Conservation (phyloP, 805 yeast species). For the Peterozyma toletana region DNA sequence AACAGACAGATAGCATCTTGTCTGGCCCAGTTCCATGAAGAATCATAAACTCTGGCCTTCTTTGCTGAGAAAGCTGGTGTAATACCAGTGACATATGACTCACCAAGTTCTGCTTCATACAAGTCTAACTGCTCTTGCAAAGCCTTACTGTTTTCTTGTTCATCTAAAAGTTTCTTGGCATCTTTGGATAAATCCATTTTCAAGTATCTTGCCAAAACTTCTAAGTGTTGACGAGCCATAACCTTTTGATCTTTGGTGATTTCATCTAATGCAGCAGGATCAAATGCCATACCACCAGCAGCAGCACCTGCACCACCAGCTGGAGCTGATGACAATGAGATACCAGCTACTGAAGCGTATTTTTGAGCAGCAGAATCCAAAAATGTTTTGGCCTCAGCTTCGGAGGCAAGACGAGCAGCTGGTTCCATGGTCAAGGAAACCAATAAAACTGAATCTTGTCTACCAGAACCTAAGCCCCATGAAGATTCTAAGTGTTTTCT, state of each 20-base stretch:
- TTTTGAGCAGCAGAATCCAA: slow-evolving; percentile 77
- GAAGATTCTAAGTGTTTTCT: slow-evolving; percentile 75
- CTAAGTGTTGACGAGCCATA: slow-evolving; percentile 76
- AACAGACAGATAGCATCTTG: slow-evolving; percentile 93
- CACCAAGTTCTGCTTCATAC: slow-evolving; percentile 89
- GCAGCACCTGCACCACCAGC: slow-evolving; percentile 43
- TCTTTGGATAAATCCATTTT: slow-evolving; percentile 89
- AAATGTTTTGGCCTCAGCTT: slow-evolving; percentile 84
- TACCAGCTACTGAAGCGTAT: slow-evolving; percentile 78
- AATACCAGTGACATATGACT: slow-evolving; percentile 87
- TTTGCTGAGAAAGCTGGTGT: slow-evolving; percentile 82
- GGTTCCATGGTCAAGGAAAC: slow-evolving; percentile 88
- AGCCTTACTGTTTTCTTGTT: slow-evolving; percentile 77
- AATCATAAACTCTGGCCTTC: slow-evolving; percentile 94
- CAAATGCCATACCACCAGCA: slow-evolving; percentile 82
- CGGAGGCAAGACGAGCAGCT: slow-evolving; percentile 76
- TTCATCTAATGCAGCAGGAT: slow-evolving; percentile 91
- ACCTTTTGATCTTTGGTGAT: slow-evolving; percentile 63
- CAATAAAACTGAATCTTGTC: slow-evolving; percentile 88
- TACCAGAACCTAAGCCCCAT: slow-evolving; percentile 89
- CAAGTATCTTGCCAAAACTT: slow-evolving; percentile 90
- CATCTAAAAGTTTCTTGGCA: slow-evolving; percentile 73
- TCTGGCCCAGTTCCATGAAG: slow-evolving; percentile 99
- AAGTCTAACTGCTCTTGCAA: slow-evolving; percentile 88
- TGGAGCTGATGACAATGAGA: slow-evolving; percentile 60